These are phyloP conservation scores for Neofusicoccum sp. DNA, from an alignment of 2,329 filamentous ascomycete species.

Conservation along the genomic window DNA sequence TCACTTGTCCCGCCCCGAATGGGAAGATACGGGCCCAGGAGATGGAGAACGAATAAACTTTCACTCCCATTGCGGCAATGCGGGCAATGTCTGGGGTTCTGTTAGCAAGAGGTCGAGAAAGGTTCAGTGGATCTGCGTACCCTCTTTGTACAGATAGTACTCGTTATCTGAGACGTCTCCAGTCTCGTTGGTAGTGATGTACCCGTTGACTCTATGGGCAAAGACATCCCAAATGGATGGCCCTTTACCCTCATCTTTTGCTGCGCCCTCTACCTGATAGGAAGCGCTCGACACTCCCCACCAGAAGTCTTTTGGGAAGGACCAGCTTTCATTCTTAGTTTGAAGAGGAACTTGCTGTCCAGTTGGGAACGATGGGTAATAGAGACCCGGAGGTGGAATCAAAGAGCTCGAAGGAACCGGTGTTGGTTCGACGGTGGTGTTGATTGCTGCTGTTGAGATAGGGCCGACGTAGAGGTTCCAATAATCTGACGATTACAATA, in stretches of 20 bases:
- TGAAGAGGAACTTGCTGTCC: slow-evolving; percentile 30
- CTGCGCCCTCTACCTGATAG: slow-evolving; percentile 46
- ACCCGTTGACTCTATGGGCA: slow-evolving; percentile 29
- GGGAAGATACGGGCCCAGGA: slow-evolving; percentile 51
- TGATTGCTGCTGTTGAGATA: slow-evolving; percentile 21
- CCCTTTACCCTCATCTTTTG: slow-evolving; percentile 39
- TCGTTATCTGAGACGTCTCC: slow-evolving; percentile 52
- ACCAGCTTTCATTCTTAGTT: slow-evolving; percentile 28
- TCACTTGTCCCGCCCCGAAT: slow-evolving; percentile 45
- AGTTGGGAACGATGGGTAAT: slow-evolving; percentile 31
- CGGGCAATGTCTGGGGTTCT: slow-evolving; percentile 38
- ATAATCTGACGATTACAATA: too few relatives aligned
- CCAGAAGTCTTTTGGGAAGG: slow-evolving; percentile 35
- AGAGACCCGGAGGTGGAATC: slow-evolving; percentile 32
- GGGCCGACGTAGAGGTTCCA: slow-evolving; percentile 26
- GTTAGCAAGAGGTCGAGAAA: too few relatives aligned
- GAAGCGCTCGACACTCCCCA: slow-evolving; percentile 45
- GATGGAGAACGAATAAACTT: slow-evolving; percentile 45
- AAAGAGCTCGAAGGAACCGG: slow-evolving; percentile 34
- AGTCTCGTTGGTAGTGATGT: slow-evolving; percentile 31
- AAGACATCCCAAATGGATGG: slow-evolving; percentile 41
- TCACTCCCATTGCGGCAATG: slow-evolving; percentile 34
- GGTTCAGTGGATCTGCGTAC: too few relatives aligned
- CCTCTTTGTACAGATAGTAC: slow-evolving; percentile 52
- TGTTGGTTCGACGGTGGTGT: slow-evolving; percentile 26